Conservation (phyloP, 1,284 basidiomycete species). For the Leccinum holopus region DNA sequence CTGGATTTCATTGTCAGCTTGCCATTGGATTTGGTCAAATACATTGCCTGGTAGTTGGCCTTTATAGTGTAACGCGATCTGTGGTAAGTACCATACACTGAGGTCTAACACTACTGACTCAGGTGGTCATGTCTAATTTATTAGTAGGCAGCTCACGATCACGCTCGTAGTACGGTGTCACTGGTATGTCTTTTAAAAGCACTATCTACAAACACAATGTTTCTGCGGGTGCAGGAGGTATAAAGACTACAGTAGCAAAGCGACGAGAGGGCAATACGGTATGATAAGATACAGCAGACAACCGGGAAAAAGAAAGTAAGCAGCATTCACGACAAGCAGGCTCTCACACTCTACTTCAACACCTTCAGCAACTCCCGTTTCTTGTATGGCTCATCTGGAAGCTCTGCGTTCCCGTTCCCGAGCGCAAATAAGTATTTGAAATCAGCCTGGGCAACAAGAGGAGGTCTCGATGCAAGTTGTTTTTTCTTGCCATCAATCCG, state of each 20-base stretch:
- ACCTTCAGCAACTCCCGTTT: conserved; percentile 52
- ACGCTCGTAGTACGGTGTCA: neutral
- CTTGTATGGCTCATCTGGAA: conserved; percentile 54
- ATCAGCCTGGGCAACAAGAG: conserved; percentile 82
- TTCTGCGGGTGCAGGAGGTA: conserved; percentile 14
- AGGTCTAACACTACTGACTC: too few relatives aligned
- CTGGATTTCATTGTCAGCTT: too few relatives aligned
- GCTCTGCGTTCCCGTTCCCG: conserved; percentile 47
- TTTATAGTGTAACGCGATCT: too few relatives aligned
- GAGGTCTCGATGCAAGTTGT: conserved; percentile 55
- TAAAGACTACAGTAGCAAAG: conserved; percentile 8
- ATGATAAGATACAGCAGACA: conserved; percentile 23
- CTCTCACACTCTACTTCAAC: conserved; percentile 44
- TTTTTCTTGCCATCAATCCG: conserved; percentile 65
- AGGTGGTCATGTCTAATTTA: too few relatives aligned
- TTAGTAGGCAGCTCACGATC: neutral
- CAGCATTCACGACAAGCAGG: conserved; percentile 21
- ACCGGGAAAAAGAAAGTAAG: neutral
- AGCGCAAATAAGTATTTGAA: conserved; percentile 74
- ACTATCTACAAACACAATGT: conserved; percentile 2
- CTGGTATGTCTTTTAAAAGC: neutral
- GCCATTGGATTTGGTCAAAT: too few relatives aligned
- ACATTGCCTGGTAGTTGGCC: too few relatives aligned
- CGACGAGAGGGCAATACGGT: conserved; percentile 8
- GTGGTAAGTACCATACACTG: too few relatives aligned